A percentile compares a stretch with the other conserved stretches of the same genome.
Evolutionary conservation across 352 stramenopile species (phyloP).

Genomic region (Pythium apleroticum): DNA sequence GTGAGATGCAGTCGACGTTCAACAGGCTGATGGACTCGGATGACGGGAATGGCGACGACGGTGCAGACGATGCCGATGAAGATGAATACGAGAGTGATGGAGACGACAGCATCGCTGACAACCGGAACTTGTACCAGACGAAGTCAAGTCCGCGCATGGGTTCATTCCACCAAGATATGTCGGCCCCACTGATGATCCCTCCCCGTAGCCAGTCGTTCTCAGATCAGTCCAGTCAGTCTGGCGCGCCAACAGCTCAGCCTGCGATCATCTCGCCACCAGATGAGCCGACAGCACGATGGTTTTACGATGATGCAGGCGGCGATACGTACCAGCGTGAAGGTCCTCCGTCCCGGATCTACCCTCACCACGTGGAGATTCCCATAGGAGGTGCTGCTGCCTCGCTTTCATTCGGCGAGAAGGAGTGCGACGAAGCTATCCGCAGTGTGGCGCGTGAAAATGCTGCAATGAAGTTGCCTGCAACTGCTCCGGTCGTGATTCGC

Average conservation of each 20-base stretch:
- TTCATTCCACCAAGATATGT: slow-evolving; percentile 29
- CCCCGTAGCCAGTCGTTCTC: slow-evolving; percentile 57
- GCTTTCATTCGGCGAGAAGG: slow-evolving; percentile 84
- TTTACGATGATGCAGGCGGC: slow-evolving; percentile 57
- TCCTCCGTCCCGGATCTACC: slow-evolving; percentile 75
- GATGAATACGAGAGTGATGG: slow-evolving; percentile 10
- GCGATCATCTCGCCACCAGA: slow-evolving; percentile 64
- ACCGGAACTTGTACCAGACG: slow-evolving; percentile 4
- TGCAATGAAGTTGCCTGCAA: slow-evolving; percentile 42
- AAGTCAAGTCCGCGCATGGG: neutral
- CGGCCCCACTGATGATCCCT: slow-evolving; percentile 47
- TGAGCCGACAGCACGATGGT: slow-evolving; percentile 77
- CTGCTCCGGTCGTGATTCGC: slow-evolving; percentile 64
- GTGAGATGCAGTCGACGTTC: slow-evolving; percentile 73
- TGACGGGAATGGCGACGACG: slow-evolving; percentile 30
- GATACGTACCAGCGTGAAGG: slow-evolving; percentile 41
- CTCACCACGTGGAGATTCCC: slow-evolving; percentile 86
- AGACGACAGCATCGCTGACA: neutral
- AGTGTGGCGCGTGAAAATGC: slow-evolving; percentile 67
- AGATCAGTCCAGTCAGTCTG: slow-evolving; percentile 40
- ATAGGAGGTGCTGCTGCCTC: slow-evolving; percentile 79
- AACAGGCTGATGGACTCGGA: slow-evolving; percentile 68
- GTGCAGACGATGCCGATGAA: slow-evolving; percentile 38
- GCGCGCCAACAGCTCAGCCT: slow-evolving; percentile 34
- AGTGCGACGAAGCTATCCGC: slow-evolving; percentile 72